Evolutionary conservation across 768 basidiomycete species (phyloP).

Genomic region (Strobilomyces confusus): DNA sequence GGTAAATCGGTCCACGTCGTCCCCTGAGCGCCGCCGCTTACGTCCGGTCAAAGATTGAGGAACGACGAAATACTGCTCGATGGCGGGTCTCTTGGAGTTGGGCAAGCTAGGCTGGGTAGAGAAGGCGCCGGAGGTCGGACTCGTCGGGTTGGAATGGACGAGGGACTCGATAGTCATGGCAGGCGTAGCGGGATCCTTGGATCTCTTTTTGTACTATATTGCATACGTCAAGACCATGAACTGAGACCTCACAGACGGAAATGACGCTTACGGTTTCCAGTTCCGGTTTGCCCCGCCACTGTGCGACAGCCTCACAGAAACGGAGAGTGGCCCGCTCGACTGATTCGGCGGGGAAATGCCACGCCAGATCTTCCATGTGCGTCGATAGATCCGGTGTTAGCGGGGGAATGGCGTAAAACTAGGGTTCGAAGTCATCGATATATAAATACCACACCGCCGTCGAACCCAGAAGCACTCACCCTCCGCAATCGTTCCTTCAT

Average conservation of each 20-base stretch:
- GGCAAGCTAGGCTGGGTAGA: conserved; percentile 12
- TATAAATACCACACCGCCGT: not conserved
- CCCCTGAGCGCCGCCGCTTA: conserved; percentile 27
- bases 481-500: conserved; percentile 68
- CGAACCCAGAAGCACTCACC: conserved; percentile 40
- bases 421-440: conserved; percentile 7
- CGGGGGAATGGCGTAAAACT: conserved; percentile 77
- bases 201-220: conserved; percentile 55
- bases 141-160: conserved; percentile 67
- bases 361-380: conserved; percentile 68
- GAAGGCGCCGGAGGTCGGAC: conserved; percentile 40
- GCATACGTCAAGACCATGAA: conserved; percentile 27
- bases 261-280: conserved; percentile 57
- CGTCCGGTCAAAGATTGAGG: conserved; percentile 17
- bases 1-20: conserved; percentile 22
- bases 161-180: conserved; percentile 61
- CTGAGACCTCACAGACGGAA: not conserved
- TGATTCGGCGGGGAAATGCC: conserved; percentile 78
- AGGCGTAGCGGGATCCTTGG: conserved; percentile 29
- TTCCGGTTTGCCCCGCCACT: conserved; percentile 83
- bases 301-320: conserved; percentile 78
- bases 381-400: conserved; percentile 72
- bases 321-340: conserved; percentile 73
- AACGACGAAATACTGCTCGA: conserved; percentile 36
- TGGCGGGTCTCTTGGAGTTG: conserved; percentile 31